Evolutionary conservation across 805 yeast species (phyloP).

Genomic region (Kluyveromyces nonfermentans): DNA sequence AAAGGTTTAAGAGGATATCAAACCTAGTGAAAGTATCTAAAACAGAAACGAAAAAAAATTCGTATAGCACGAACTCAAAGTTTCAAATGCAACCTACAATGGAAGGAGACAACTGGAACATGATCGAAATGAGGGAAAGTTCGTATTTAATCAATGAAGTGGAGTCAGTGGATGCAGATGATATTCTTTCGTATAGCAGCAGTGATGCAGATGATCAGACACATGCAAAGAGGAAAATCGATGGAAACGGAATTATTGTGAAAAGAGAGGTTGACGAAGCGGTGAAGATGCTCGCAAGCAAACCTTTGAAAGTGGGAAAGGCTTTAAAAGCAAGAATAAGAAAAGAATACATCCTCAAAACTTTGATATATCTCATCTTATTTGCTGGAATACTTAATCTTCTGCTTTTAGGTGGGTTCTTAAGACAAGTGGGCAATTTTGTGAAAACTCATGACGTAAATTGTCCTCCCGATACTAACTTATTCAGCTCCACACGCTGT

Average conservation of each 20-base stretch:
- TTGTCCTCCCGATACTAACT: not conserved
- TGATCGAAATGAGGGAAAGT: not conserved
- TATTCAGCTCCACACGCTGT: not conserved
- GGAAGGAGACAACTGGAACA: not conserved
- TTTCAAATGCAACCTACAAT: not conserved
- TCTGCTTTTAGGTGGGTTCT: not conserved
- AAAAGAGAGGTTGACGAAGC: not conserved
- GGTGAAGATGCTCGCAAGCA: not conserved
- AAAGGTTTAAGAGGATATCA: too few species aligned
- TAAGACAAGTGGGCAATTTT: not conserved
- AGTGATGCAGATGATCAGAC: slow-evolving; percentile 1
- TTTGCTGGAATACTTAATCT: not conserved
- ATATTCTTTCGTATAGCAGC: not conserved
- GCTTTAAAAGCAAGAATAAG: not conserved
- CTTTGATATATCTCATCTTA: not conserved
- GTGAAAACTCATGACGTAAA: not conserved
- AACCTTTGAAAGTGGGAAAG: not conserved
- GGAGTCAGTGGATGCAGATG: slow-evolving; percentile 2
- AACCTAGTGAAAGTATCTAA: not conserved
- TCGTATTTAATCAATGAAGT: not conserved
- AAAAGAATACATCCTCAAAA: too few species aligned
- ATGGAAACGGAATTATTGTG: not conserved
- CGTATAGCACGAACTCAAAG: not conserved
- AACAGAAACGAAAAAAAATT: too few species aligned
- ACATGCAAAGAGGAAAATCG: not conserved